Evolutionary conservation across 768 basidiomycete genomes (phyloP).

Genomic region (Calocybe indica): DNA sequence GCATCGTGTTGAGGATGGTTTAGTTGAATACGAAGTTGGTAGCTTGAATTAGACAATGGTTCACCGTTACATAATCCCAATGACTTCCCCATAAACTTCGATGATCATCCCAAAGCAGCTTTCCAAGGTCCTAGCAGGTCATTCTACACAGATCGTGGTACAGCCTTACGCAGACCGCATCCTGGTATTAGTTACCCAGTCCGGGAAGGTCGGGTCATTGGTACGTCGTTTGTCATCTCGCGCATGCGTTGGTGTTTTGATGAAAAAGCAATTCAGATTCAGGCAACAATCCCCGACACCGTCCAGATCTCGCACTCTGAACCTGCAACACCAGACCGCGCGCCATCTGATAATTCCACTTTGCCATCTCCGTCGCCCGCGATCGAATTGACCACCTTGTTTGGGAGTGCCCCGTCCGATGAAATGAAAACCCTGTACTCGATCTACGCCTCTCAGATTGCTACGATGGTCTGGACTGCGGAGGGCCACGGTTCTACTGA

Average conservation of each 20-base stretch:
- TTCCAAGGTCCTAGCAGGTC: constrained; percentile 46
- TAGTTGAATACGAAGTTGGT: too few relatives aligned
- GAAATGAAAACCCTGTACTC: constrained; percentile 68
- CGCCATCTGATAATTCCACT: constrained; percentile 23
- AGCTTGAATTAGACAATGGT: too few relatives aligned
- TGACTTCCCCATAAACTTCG: background rate
- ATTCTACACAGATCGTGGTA: constrained; percentile 66
- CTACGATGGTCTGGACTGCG: constrained; percentile 73
- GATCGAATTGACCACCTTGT: constrained; percentile 68
- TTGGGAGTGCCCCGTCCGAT: constrained; percentile 69
- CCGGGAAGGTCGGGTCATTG: constrained; percentile 86
- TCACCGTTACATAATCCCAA: background rate
- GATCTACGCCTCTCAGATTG: constrained; percentile 82
- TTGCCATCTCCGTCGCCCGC: constrained; percentile 65
- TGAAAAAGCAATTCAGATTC: constrained; percentile 47
- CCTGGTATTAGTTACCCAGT: constrained; percentile 84
- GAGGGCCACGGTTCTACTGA: constrained; percentile 35
- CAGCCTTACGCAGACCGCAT: constrained; percentile 78
- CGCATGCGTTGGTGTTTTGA: background rate
- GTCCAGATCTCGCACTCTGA: constrained; percentile 31
- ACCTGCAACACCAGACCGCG: constrained; percentile 29
- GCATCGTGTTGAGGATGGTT: constrained; percentile 9
- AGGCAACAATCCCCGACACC: constrained; percentile 69
- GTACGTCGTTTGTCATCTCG: constrained; percentile 31
- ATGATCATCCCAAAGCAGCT: constrained; percentile 41